A percentile compares a stretch with the other conserved stretches of the same genome.
Conservation (phyloP, 2,329 filamentous ascomycete genomes). For the Malbranchea zuffiana region DNA sequence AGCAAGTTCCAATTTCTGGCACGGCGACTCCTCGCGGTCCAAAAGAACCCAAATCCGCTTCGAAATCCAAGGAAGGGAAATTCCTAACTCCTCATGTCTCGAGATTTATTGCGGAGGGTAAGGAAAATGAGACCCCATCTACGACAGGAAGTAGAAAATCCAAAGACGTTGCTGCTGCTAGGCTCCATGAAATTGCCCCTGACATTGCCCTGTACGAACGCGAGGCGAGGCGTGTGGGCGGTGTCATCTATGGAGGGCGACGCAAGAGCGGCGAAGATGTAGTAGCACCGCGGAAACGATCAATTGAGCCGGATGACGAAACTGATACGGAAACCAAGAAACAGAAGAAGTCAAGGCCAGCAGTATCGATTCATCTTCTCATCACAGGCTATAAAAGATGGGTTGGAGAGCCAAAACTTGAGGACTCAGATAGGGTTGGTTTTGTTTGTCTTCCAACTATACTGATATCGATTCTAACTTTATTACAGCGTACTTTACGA, state of each 20-base stretch:
- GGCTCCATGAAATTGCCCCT: constrained; percentile 63
- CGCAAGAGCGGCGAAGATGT: constrained; percentile 30
- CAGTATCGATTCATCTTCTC: constrained; percentile 63
- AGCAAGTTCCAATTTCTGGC: neutral
- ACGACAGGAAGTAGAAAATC: constrained; percentile 71
- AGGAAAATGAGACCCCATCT: constrained; percentile 76
- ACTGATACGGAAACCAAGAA: constrained; percentile 48
- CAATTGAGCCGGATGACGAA: constrained; percentile 39
- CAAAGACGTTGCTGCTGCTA: constrained; percentile 71
- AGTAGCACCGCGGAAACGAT: constrained; percentile 30
- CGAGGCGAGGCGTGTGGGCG: constrained; percentile 72
- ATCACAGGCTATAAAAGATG: constrained; percentile 78
- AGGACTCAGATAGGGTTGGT: constrained; percentile 69
- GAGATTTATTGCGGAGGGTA: constrained; percentile 48
- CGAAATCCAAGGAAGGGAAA: constrained; percentile 23
- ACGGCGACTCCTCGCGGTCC: constrained; percentile 11
- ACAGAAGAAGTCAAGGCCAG: constrained; percentile 50
- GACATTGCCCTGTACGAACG: constrained; percentile 89
- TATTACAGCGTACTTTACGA: constrained; percentile 60
- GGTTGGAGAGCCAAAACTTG: constrained; percentile 60
- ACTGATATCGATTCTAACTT: constrained; percentile 11
- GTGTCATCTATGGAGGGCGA: constrained; percentile 50
- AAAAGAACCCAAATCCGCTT: constrained; percentile 20
- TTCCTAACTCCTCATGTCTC: constrained; percentile 44
- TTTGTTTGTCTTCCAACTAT: constrained; percentile 11